Percentiles rank a stretch among this genome's conserved stretches.
Evolutionary conservation across 768 basidiomycete genomes (phyloP).

Genomic region (Boletus vermiculosoides): DNA sequence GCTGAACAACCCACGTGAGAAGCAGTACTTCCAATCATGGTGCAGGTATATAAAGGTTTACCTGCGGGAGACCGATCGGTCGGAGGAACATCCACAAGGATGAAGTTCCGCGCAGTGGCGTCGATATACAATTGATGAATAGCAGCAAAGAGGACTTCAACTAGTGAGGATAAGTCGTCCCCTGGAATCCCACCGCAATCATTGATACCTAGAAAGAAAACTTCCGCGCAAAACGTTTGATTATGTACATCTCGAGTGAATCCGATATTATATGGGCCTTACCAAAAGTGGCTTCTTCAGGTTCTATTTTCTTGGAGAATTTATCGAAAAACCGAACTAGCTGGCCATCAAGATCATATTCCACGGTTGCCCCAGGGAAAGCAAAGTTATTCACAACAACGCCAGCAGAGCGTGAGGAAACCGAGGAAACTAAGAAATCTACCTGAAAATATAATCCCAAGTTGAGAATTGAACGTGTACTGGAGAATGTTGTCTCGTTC

Average conservation of each 20-base stretch:
- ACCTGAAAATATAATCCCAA: not conserved
- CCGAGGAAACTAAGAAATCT: slow-evolving; percentile 6
- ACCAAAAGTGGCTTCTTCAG: slow-evolving; percentile 1
- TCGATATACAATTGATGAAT: not conserved
- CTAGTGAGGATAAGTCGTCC: not conserved
- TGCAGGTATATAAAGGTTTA: not conserved
- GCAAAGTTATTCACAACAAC: slow-evolving; percentile 5
- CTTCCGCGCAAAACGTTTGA: not conserved
- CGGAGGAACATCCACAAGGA: slow-evolving; percentile 17
- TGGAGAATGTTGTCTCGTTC: not conserved
- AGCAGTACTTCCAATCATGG: not conserved
- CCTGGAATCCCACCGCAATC: slow-evolving; percentile 6
- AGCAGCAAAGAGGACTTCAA: slow-evolving; percentile 3
- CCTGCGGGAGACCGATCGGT: slow-evolving; percentile 12
- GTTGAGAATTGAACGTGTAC: not conserved
- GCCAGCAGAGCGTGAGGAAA: not conserved
- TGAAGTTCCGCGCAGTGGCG: slow-evolving; percentile 7
- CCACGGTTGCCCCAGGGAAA: slow-evolving; percentile 11
- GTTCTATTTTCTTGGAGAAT: not conserved
- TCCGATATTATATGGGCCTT: not conserved
- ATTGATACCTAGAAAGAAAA: slow-evolving; percentile 14
- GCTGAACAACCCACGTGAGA: not conserved
- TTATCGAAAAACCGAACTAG: slow-evolving; percentile 1
- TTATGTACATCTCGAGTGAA: not conserved
- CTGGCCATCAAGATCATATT: slow-evolving; percentile 7